A percentile compares a stretch with the other conserved stretches of the same genome.
phyloP scores from a whole-genome alignment of 306 rosid species.

The Geum urbanum region DNA sequence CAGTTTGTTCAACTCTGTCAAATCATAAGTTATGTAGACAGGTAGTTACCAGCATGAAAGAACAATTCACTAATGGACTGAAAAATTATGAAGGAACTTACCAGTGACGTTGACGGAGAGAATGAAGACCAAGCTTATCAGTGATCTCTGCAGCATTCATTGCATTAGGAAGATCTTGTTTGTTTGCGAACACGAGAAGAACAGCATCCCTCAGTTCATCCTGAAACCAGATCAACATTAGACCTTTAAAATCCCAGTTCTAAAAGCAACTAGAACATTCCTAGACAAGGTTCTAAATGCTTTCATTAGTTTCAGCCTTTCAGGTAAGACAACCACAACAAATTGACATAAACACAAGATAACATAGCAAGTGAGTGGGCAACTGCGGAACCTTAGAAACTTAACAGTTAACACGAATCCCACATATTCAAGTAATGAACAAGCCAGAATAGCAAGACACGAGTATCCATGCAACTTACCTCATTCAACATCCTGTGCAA shows the following conservation, averaged over 20 bases:
- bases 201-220: slow-evolving; percentile 96
- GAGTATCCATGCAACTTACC: slow-evolving; percentile 36
- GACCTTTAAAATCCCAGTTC: slow-evolving; percentile 5
- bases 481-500: slow-evolving; percentile 98
- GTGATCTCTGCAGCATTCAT: slow-evolving; percentile 99
- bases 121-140: slow-evolving; percentile 94
- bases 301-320: neutral
- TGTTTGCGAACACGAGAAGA: slow-evolving; percentile 94
- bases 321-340: neutral
- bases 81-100: slow-evolving; percentile 28
- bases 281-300: neutral
- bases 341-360: neutral
- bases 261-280: neutral
- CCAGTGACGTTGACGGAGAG: slow-evolving; percentile 99
- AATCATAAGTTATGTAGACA: neutral
- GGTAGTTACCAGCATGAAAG: neutral
- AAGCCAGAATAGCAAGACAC: slow-evolving; percentile 4
- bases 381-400: neutral
- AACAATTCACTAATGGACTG: neutral
- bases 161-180: slow-evolving; percentile 99
- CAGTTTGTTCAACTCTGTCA: neutral
- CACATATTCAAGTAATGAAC: neutral
- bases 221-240: slow-evolving; percentile 41
- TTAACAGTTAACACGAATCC: neutral
- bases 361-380: neutral